phyloP scores from a whole-genome alignment of 495 filamentous ascomycete species.

The Lasiosphaeria miniovina region DNA sequence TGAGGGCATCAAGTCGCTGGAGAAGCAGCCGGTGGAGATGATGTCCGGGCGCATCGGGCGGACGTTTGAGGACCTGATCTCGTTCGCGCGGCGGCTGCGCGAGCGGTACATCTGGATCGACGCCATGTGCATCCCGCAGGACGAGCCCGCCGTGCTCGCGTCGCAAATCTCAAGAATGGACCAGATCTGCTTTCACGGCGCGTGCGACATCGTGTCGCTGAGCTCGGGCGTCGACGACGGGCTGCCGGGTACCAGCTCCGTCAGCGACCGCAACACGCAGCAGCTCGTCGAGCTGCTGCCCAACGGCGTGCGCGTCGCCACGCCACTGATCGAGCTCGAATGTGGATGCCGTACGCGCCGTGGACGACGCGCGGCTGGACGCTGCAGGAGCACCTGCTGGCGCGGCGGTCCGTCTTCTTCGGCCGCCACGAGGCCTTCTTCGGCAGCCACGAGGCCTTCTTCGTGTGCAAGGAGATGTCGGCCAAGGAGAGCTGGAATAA shows the following conservation, averaged over 20 bases:
- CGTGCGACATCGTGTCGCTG: slow-evolving; percentile 2
- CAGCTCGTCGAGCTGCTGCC: not conserved
- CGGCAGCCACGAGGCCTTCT: not conserved
- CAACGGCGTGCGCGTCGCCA: not conserved
- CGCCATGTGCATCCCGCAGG: slow-evolving; percentile 4
- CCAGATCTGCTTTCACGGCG: slow-evolving; percentile 8
- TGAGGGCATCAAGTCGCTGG: not conserved
- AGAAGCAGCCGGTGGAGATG: not conserved
- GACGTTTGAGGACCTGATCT: slow-evolving; percentile 3
- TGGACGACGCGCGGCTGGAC: slow-evolving; percentile 2
- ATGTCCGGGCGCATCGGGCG: not conserved
- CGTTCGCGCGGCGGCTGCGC: not conserved
- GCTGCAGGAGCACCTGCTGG: slow-evolving; percentile 1
- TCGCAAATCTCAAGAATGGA: slow-evolving; percentile 1
- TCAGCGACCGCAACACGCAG: not conserved
- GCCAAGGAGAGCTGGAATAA: slow-evolving; percentile 3
- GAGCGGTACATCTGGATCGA: slow-evolving; percentile 7
- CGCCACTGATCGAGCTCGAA: not conserved
- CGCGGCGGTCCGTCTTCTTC: slow-evolving; percentile 3
- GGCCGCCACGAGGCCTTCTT: not conserved
- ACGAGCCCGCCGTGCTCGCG: slow-evolving; percentile 1
- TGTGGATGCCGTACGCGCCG: not conserved
- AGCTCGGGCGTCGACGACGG: not conserved
- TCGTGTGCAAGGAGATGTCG: slow-evolving; percentile 6
- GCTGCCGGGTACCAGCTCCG: not conserved